These are phyloP conservation scores for Kurtzmaniella quercitrusa DNA, from an alignment of 1,139 yeast genomes.

Conservation along the genomic window DNA sequence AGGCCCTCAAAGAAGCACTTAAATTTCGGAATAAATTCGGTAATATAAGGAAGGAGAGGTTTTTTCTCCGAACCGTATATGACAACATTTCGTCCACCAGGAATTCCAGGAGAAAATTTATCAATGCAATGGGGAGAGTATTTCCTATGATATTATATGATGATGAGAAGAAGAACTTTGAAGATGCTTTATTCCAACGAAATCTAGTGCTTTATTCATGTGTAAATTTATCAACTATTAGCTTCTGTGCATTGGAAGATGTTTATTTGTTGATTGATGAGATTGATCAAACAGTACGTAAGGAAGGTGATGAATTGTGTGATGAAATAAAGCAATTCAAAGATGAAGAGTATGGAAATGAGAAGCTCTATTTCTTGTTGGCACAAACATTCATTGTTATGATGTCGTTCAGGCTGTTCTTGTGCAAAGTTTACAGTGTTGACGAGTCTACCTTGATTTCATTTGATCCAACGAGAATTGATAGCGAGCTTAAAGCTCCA, in stretches of 20 bases:
- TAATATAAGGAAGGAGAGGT: conserved; percentile 10
- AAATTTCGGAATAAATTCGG: conserved; percentile 30
- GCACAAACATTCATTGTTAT: conserved; percentile 21
- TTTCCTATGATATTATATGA: conserved; percentile 16
- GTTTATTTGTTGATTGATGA: conserved; percentile 15
- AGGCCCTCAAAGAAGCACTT: conserved; percentile 59
- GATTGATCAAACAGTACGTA: conserved; percentile 15
- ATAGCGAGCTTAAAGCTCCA: conserved; percentile 22
- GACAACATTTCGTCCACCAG: conserved; percentile 31
- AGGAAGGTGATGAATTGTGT: conserved; percentile 35
- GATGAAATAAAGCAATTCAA: conserved; percentile 10
- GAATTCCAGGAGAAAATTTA: conserved; percentile 46
- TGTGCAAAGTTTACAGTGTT: conserved; percentile 20
- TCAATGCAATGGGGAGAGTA: conserved; percentile 22
- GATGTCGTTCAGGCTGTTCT: conserved; percentile 18
- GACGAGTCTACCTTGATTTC: conserved; percentile 16
- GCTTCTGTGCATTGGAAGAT: conserved; percentile 40
- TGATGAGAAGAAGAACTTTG: conserved; percentile 8
- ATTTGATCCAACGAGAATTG: conserved; percentile 21
- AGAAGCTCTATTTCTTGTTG: conserved; percentile 10
- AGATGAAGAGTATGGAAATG: background rate
- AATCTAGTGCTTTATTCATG: conserved; percentile 31
- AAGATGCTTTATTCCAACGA: conserved; percentile 15
- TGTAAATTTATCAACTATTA: conserved; percentile 34
- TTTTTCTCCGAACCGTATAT: conserved; percentile 30